Percentiles rank a stretch among this genome's conserved stretches.
phyloP scores from a whole-genome alignment of 169 alveolate genomes.

The Plasmodium sp. region DNA sequence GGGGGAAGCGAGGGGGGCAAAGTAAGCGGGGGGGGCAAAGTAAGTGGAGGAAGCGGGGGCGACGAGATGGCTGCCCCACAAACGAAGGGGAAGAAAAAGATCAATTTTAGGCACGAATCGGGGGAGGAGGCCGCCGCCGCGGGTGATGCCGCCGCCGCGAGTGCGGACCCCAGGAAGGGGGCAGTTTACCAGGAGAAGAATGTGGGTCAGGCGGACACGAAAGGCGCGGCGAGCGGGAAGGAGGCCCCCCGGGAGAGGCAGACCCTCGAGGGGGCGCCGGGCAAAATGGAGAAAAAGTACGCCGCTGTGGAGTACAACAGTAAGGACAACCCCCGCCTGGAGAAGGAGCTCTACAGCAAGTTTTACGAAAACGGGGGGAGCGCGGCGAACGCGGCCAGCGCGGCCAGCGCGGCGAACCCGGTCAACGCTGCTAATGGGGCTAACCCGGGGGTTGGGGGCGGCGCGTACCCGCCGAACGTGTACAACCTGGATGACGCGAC shows the following conservation, averaged over 20 bases:
- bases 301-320: not conserved
- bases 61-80: not conserved
- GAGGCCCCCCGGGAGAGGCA: not conserved
- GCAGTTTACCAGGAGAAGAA: not conserved
- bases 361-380: conserved; percentile 26
- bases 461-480: conserved; percentile 48
- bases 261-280: not conserved
- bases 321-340: not conserved
- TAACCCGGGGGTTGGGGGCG: not conserved
- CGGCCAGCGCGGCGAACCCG: not conserved
- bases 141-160: not conserved
- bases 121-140: not conserved
- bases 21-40: not conserved
- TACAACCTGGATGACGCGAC: conserved; percentile 84
- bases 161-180: not conserved
- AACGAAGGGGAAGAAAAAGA: conserved; percentile 20
- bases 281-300: not conserved
- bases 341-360: conserved; percentile 46
- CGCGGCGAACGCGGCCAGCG: not conserved
- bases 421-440: not conserved
- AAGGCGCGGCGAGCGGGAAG: not conserved
- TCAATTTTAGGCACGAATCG: conserved; percentile 8
- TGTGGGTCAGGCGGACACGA: not conserved
- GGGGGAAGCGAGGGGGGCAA: not conserved
- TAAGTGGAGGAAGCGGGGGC: not conserved